Evolutionary conservation across 2,329 filamentous ascomycete species (phyloP), one percentile per base, ranked within the genome.

Genomic region (Verticillium dahliae): DNA sequence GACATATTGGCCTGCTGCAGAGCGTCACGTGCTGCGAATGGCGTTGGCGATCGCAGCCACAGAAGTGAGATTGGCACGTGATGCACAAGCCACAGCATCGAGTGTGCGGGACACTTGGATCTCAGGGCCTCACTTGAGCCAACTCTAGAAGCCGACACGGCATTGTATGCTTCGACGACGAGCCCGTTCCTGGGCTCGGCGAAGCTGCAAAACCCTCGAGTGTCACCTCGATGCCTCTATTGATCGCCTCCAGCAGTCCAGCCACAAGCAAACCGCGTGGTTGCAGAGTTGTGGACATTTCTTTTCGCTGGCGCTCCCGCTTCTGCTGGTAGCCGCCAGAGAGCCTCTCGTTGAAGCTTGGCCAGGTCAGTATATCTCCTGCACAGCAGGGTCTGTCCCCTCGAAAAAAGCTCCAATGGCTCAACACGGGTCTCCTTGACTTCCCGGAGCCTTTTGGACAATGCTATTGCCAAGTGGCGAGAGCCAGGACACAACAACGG

Each of bases 261-360:
- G 45, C n/a, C 22, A 6, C 45, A 52, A 18, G n/a, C 45, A 52
- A 10, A 22, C 18, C 45, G 15, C 45, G 10, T 52, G 45, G 45
- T 5, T n/a, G 45, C 45, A 27, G 45, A 22, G 45, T 18, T 52
- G 45, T 27, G n/a, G 7, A 52, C 45, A 52, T 18, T 22, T 52
- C 45, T 52, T 52, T 52, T 27, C 45, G 7, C 45, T 52, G 45
- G 45, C 11, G 45, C 45, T 52, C 18, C 45, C 58, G 27, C 39
- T 62, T 37, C 63, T 60, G 59, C 57, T 64, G 64, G 56, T 50
- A 61, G 58, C 62, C 59, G 64, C 38, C 31, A 56, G 58, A 62
- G 62, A 62, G 63, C 62, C 62, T 60, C 62, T 60, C 57, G 38
- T 56, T 56, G 45, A 58, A 63, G 64, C 55, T 61, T 34, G 63